A percentile compares a stretch with the other conserved stretches of the same genome.
Evolutionary conservation across 306 rosid species (phyloP).

Genomic region (Prunus campanulata): DNA sequence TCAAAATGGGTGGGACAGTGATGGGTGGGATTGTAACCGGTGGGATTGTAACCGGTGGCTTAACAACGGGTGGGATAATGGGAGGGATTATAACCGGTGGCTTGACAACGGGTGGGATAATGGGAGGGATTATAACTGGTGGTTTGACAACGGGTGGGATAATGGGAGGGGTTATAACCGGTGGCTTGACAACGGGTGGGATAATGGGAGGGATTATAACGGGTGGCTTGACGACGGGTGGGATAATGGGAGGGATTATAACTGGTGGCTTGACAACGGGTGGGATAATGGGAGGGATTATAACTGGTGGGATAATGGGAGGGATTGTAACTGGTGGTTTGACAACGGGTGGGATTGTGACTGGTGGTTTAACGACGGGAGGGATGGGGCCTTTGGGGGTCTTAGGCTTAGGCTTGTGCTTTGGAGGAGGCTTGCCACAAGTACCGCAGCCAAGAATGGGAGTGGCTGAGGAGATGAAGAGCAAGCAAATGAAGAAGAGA

Average conservation of each 20-base stretch:
- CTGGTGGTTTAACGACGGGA: slow-evolving; percentile 19
- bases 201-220: too few species aligned
- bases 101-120: too few species aligned
- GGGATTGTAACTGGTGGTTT: background rate
- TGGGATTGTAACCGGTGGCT: too few species aligned
- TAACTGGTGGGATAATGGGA: background rate
- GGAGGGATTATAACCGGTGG: too few species aligned
- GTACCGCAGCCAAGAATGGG: slow-evolving; percentile 69
- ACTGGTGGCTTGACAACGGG: slow-evolving; percentile 34
- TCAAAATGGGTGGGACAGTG: slow-evolving; percentile 25
- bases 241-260: slow-evolving; percentile 17
- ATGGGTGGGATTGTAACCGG: slow-evolving; percentile 19
- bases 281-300: slow-evolving; percentile 27
- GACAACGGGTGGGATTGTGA: slow-evolving; percentile 5
- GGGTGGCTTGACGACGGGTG: too few species aligned
- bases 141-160: too few species aligned
- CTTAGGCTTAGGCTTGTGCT: slow-evolving; percentile 30
- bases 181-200: too few species aligned
- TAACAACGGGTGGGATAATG: too few species aligned
- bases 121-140: too few species aligned
- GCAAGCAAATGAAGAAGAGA: slow-evolving; percentile 68
- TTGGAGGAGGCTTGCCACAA: slow-evolving; percentile 56
- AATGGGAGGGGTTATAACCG: too few species aligned
- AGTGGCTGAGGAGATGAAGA: slow-evolving; percentile 60
- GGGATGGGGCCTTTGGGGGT: slow-evolving; percentile 37